Evolutionary conservation across 352 stramenopile genomes (phyloP), one percentile per base, ranked within the genome.

Genomic region (Plasmopara viticola): DNA sequence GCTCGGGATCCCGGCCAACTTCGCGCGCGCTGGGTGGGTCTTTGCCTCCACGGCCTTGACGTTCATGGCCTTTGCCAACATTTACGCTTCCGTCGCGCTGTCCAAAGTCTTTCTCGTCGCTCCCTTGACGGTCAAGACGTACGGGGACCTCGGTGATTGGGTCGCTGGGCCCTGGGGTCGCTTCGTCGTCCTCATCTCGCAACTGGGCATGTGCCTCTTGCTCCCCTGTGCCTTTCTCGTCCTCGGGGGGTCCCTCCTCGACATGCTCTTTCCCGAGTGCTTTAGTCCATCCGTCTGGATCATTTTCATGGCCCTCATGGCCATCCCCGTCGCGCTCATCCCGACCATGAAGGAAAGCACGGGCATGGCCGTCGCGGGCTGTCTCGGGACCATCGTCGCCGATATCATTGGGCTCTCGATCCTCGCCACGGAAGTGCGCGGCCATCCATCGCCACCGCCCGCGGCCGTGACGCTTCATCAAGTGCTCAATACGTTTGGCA

Each of bases 1-100:
- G 9, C 54, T 67, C 12, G 60, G 60, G n/a, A 67, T 67, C 54
- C 60, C 60, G 6, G 51, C 60, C 17, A 67, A 63, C 37, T 67
- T 63, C 49, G 60, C 60, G 37, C 60, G 60, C 8, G 60, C 60
- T 9, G 60, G 60, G 9, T 64, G 54, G 60, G 5, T 38, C 25
- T 67, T 54, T 43, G 60, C 60, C 1, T 63, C 54, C 5, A 54
- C 56, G 20, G 60, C 60, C 18, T 25, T 67, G 29, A 9, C 63
- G 15, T 67, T 67, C 38, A 67, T 67, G 60, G 54, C 44, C 18
- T 54, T 63, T 28, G 48, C 60, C 34, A 67, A 67, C 44, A 67
- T 67, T 25, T 67, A 67, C 41, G 31, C 60, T 9, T 57, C 60
- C 10, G 45, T 67, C 20, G 6, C 63, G 28, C 33, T 67, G 29